phyloP scores from a whole-genome alignment of 1,284 basidiomycete genomes.

The Cryptococcus hybrid region DNA sequence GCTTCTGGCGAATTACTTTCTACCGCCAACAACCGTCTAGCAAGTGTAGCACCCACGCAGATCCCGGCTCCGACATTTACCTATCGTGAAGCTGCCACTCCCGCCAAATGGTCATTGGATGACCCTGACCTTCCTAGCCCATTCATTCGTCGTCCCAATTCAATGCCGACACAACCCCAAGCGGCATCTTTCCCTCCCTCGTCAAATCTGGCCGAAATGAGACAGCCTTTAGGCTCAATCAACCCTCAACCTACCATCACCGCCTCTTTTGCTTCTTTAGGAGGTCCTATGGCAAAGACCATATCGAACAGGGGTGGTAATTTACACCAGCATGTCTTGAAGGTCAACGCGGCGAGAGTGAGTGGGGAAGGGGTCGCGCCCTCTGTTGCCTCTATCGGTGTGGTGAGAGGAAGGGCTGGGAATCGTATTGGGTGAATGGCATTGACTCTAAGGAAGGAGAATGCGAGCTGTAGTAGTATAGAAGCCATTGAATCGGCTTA shows the following conservation, averaged over 20 bases:
- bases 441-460: neutral
- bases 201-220: neutral
- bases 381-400: neutral
- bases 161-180: slow-evolving; percentile 7
- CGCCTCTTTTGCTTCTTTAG: neutral
- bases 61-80: slow-evolving; percentile 35
- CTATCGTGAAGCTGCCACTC: slow-evolving; percentile 42
- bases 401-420: neutral
- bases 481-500: neutral
- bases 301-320: slow-evolving; percentile 29
- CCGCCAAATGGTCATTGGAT: slow-evolving; percentile 42
- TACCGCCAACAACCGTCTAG: neutral
- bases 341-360: slow-evolving; percentile 20
- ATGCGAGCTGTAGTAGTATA: neutral
- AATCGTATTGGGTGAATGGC: neutral
- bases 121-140: slow-evolving; percentile 44
- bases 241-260: slow-evolving; percentile 3
- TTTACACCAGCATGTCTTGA: slow-evolving; percentile 33
- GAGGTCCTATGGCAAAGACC: slow-evolving; percentile 7
- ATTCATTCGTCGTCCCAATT: slow-evolving; percentile 29
- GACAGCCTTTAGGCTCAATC: slow-evolving; percentile 19
- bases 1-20: neutral
- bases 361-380: slow-evolving; percentile 16
- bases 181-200: neutral
- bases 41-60: slow-evolving; percentile 24